A percentile compares a stretch with the other conserved stretches of the same genome.
Conservation (phyloP, 2,329 filamentous ascomycete genomes). For the Didymella sp. region DNA sequence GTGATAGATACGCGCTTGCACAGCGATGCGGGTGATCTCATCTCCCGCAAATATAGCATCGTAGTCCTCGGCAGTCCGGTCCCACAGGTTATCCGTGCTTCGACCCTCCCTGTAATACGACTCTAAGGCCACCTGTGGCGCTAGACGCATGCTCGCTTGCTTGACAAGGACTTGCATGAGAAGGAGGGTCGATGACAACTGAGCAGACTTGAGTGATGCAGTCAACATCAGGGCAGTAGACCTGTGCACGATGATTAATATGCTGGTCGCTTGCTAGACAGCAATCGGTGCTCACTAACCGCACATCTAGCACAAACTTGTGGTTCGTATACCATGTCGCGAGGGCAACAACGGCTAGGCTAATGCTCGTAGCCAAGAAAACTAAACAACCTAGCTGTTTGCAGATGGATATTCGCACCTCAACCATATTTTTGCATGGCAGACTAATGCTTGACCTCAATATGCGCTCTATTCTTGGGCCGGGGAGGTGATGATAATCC, state of each 20-base stretch:
- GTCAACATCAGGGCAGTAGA: slow-evolving; percentile 60
- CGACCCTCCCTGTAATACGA: slow-evolving; percentile 65
- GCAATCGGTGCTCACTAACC: background rate
- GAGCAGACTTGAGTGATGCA: slow-evolving; percentile 84
- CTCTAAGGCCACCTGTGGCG: slow-evolving; percentile 61
- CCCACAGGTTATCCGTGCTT: slow-evolving; percentile 64
- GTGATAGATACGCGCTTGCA: slow-evolving; percentile 76
- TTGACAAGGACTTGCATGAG: slow-evolving; percentile 77
- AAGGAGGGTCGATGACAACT: slow-evolving; percentile 78
- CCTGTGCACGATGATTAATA: slow-evolving; percentile 19
- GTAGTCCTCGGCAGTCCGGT: slow-evolving; percentile 67
- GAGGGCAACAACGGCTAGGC: background rate
- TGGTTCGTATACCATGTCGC: slow-evolving; percentile 4
- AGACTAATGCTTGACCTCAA: background rate
- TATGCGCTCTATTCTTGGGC: background rate
- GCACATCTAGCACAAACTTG: background rate
- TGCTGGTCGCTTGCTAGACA: background rate
- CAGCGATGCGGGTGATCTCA: slow-evolving; percentile 57
- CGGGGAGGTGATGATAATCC: background rate
- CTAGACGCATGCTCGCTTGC: slow-evolving; percentile 70
- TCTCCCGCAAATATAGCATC: slow-evolving; percentile 72
- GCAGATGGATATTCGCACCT: background rate
- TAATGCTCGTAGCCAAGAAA: background rate
- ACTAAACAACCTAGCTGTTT: background rate
- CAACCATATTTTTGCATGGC: background rate